Base-by-base conservation (phyloP, 2,329 filamentous ascomycete species). In the Aspergillus ustus region DNA sequence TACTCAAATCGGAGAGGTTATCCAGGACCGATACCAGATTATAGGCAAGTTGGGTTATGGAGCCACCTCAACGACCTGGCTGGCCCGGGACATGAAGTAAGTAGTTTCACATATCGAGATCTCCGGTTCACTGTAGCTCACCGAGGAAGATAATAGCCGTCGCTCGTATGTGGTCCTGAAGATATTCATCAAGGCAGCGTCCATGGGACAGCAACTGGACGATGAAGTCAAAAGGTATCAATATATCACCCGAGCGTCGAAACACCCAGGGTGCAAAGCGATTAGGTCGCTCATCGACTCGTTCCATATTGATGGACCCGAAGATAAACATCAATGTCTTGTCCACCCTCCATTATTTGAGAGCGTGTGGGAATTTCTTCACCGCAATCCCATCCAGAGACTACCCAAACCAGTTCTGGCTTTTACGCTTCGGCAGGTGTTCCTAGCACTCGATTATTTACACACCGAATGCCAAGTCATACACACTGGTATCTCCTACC, bases 391-490 rank as follows among this genome's bases (percentile, higher is more conserved):
- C 7, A 60, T 75, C 0, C 60, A 64, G 55, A 75, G 75, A 48
- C 70, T 83, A 1, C 75, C 77, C 2, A n/a, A 61, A 4, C 68
- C 70, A 0, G 67, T 80, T 3, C 51, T 82, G 0, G 74, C 72
- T 5, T 67, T 77, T 29, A 63, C 77, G 0, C 74, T 84, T 17
- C 65, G 70, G 4, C 75, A 71, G 0, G 63, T 83, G 1, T 81
- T 84, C 55, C 65, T 78, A 9, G 80, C 77, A 0, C 63, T 84
- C 34, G 80, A 84, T 40, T 84, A 69, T 44, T 53, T 84, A 1
- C 82, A 84, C 62, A 78, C 69, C 1, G 78, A 83, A 63, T 82
- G 80, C 68, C 64, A 76, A 11, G 67, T 83, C 19, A 75, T 83
- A 48, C 80, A 84, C 22, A 25, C 22, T 57, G 81, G 80, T 83